These are phyloP conservation scores for Vitis cinerea DNA, from an alignment of 164 flowering plant species.

Conservation along the genomic window DNA sequence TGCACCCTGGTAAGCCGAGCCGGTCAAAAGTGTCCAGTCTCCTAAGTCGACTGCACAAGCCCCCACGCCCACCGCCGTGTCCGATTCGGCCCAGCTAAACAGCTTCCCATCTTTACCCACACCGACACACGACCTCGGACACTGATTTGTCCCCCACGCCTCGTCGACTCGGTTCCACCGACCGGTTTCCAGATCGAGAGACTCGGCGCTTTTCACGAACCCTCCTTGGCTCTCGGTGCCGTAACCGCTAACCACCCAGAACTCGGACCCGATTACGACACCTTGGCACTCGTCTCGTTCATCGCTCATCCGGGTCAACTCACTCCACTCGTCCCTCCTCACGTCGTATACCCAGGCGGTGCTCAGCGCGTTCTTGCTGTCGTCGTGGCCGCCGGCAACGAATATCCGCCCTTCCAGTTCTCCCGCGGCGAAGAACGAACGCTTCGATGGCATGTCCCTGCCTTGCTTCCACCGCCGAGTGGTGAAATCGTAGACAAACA, in stretches of 20 bases:
- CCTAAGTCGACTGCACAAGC: conserved; percentile 31
- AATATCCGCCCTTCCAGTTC: conserved; percentile 38
- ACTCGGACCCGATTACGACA: conserved; percentile 48
- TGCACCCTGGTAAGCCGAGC: conserved; percentile 45
- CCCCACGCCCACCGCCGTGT: conserved; percentile 32
- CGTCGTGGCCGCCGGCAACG: conserved; percentile 88
- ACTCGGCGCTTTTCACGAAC: conserved; percentile 57
- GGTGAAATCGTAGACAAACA: conserved; percentile 62
- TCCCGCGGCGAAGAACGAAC: conserved; percentile 68
- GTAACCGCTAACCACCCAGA: conserved; percentile 90
- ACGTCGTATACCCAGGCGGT: conserved; percentile 61
- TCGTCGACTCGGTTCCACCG: conserved; percentile 56
- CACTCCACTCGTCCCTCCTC: conserved; percentile 60
- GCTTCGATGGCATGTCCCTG: conserved; percentile 52
- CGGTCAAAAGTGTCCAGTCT: conserved; percentile 27
- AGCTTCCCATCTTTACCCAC: conserved; percentile 40
- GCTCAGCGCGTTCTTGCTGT: conserved; percentile 69
- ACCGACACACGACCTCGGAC: conserved; percentile 56
- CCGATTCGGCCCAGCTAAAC: conserved; percentile 37
- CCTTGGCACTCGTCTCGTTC: conserved; percentile 92
- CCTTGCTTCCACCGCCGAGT: conserved; percentile 52
- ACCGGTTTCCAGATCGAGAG: conserved; percentile 33
- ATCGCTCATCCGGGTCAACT: conserved; percentile 54
- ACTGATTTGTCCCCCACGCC: conserved; percentile 48
- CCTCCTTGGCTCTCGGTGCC: conserved; percentile 65